Evolutionary conservation across 257 asterid genomes (phyloP), one percentile per base, ranked within the genome.

Genomic region (Asclepias syriaca): DNA sequence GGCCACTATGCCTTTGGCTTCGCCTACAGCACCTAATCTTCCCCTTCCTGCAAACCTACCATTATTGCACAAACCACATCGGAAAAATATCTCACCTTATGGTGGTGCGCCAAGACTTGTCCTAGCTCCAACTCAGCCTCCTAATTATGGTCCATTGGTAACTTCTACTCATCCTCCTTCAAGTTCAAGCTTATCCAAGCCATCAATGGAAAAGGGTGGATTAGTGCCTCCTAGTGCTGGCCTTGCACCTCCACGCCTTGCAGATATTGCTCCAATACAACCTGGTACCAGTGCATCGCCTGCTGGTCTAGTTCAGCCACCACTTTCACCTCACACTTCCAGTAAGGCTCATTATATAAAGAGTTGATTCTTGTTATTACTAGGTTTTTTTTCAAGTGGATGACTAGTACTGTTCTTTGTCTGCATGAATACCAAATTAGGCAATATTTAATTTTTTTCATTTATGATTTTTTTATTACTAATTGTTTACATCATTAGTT

Each of bases 221-320:
- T 66, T 77, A 57, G 79, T 76, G 45, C 80, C 91, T 19, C 82
- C 84, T 48, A 71, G 78, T 50, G 56, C 83, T 43, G 86, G 74
- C 76, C 78, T 78, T 77, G 70, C 91, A 75, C 85, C 87, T 66
- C 76, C 88, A 27, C 75, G 24, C 69, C 84, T 74, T 61, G 77
- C 80, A 15, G 87, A 79, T 46, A 77, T 77, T 84, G 77, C 96
- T 5, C 92, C 96, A 4, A 57, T 84, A 65, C 96, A 89, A 75
- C 74, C 90, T 63, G 85, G 81, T 65, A 85, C 90, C 75, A 73
- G 79, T 80, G 76, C 84, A 53, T 53, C 85, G 70, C 96, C 98
- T 21, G n/a, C 91, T 60, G 91, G 87, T 71, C 82, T 93, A 74
- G 84, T 93, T 81, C 96, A 93, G 81, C 97, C 97, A 7, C 98